Evolutionary conservation across 371 early-diverging fungal genomes (phyloP).

Genomic region (Batkoa obscura): DNA sequence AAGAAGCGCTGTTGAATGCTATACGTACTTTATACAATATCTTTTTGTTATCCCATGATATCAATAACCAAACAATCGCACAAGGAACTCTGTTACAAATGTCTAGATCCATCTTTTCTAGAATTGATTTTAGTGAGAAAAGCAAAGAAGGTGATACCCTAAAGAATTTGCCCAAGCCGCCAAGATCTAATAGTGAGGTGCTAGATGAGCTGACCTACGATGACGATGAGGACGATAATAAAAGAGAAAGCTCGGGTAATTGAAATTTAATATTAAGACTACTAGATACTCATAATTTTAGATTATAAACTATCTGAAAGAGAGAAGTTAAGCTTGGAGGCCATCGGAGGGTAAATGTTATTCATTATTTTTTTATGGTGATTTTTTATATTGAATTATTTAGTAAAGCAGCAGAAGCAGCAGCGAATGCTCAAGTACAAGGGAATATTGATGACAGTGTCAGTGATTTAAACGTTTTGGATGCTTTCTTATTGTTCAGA

Average conservation of each 20-base stretch:
- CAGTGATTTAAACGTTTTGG: slow-evolving; percentile 15
- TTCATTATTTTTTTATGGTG: neutral
- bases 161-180: neutral
- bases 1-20: slow-evolving; percentile 53
- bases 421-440: slow-evolving; percentile 4
- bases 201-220: neutral
- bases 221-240: neutral
- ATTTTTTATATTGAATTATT: neutral
- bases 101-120: slow-evolving; percentile 60
- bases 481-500: slow-evolving; percentile 76
- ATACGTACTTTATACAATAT: slow-evolving; percentile 53
- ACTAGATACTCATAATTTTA: neutral
- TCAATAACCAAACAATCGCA: slow-evolving; percentile 64
- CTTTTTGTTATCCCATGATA: slow-evolving; percentile 43
- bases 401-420: slow-evolving; percentile 6
- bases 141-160: neutral
- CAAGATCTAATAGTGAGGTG: neutral
- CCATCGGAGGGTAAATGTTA: neutral
- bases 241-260: neutral
- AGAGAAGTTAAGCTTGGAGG: slow-evolving; percentile 3
- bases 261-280: neutral
- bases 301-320: neutral
- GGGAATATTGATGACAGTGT: neutral
- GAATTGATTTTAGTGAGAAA: slow-evolving; percentile 14
- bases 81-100: slow-evolving; percentile 80